Percentiles rank a stretch among this genome's conserved stretches.
Evolutionary conservation across 306 rosid genomes (phyloP).

Genomic region (Myrica gale): DNA sequence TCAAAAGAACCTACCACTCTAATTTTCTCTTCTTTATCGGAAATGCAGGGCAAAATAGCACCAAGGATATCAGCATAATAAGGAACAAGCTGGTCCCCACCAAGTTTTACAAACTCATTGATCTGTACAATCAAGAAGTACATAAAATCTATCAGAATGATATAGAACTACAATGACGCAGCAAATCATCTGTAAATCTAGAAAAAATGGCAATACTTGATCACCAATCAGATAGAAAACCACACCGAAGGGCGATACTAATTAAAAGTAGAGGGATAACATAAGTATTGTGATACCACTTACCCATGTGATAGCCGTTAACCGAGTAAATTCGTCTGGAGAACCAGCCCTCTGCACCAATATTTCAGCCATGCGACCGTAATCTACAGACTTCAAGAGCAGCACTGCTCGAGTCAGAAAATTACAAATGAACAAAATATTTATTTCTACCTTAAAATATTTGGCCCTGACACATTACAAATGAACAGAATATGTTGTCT

Average conservation of each 20-base stretch:
- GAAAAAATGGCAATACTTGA: neutral
- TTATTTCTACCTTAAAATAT: too few relatives aligned
- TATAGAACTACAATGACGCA: constrained; percentile 14
- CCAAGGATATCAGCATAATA: constrained; percentile 95
- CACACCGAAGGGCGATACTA: constrained; percentile 3
- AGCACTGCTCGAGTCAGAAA: constrained; percentile 99
- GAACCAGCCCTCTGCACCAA: constrained; percentile 94
- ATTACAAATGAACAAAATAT: constrained; percentile 3
- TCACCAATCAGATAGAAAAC: neutral
- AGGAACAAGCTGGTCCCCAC: constrained; percentile 98
- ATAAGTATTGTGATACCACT: constrained; percentile 27
- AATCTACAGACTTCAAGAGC: constrained; percentile 99
- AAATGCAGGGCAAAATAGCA: constrained; percentile 94
- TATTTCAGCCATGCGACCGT: constrained; percentile 99
- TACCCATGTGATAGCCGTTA: constrained; percentile 97
- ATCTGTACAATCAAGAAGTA: constrained; percentile 53
- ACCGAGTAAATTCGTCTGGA: constrained; percentile 86
- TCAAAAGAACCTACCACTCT: constrained; percentile 71
- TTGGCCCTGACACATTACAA: constrained; percentile 20
- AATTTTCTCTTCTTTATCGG: constrained; percentile 99
- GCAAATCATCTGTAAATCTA: neutral
- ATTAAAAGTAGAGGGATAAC: neutral
- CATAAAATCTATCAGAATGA: constrained; percentile 12
- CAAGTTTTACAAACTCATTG: constrained; percentile 94
- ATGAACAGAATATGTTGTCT: constrained; percentile 64